Conservation (phyloP, 495 filamentous ascomycete genomes). For the Podospora australis region DNA sequence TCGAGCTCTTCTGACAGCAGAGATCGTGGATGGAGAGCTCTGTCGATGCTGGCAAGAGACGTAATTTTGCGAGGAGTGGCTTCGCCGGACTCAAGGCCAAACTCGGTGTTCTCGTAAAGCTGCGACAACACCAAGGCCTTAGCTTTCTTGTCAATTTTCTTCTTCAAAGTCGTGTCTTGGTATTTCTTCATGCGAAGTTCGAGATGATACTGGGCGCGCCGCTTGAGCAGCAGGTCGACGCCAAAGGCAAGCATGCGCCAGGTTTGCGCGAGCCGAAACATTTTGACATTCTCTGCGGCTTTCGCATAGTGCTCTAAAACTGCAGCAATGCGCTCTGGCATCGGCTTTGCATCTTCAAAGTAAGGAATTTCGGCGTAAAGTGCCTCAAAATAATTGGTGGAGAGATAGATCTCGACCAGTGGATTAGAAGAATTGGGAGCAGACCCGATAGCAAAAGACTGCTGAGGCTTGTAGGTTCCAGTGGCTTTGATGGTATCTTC, state of each 20-base stretch:
- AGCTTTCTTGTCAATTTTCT: slow-evolving; percentile 26
- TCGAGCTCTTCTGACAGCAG: slow-evolving; percentile 51
- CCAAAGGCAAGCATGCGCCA: slow-evolving; percentile 65
- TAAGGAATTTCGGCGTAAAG: slow-evolving; percentile 35
- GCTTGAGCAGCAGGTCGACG: slow-evolving; percentile 52
- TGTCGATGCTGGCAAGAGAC: slow-evolving; percentile 24
- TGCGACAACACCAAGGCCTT: slow-evolving; percentile 5
- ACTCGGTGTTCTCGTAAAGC: slow-evolving; percentile 6
- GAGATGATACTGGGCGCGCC: slow-evolving; percentile 52
- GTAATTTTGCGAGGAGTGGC: slow-evolving; percentile 32
- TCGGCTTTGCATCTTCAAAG: slow-evolving; percentile 16
- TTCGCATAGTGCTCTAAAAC: slow-evolving; percentile 59
- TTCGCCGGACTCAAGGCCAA: slow-evolving; percentile 22
- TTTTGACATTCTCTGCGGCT: slow-evolving; percentile 51
- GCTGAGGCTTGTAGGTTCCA: slow-evolving; percentile 47
- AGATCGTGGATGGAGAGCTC: slow-evolving; percentile 25
- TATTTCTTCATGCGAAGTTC: slow-evolving; percentile 33
- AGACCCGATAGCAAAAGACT: slow-evolving; percentile 56
- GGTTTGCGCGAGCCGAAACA: slow-evolving; percentile 63
- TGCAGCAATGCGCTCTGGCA: slow-evolving; percentile 38
- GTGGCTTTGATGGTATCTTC: slow-evolving; percentile 56
- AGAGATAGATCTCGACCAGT: slow-evolving; percentile 52
- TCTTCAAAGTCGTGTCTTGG: slow-evolving; percentile 11
- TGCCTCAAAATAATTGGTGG: slow-evolving; percentile 50
- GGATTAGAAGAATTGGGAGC: slow-evolving; percentile 50